These are phyloP conservation scores for Leavenworthia alabamica DNA, from an alignment of 345 rosid genomes.

Conservation along the genomic window DNA sequence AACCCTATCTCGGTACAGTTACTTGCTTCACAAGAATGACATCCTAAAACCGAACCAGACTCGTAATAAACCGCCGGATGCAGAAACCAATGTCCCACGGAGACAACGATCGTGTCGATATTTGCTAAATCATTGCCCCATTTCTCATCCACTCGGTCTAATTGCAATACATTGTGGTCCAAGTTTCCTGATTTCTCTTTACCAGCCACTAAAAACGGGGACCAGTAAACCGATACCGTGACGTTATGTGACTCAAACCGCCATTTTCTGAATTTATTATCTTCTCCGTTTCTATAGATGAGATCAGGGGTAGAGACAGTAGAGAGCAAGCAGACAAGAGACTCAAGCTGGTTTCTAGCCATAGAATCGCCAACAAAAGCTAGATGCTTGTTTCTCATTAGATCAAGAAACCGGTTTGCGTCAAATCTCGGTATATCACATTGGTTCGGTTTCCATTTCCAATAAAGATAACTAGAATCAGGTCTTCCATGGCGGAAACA, in stretches of 20 bases:
- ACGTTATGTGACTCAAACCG: constrained; percentile 51
- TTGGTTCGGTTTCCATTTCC: constrained; percentile 83
- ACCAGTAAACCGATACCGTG: constrained; percentile 75
- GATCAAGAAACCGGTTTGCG: constrained; percentile 51
- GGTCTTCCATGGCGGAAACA: constrained; percentile 85
- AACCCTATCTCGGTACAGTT: constrained; percentile 78
- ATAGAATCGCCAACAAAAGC: constrained; percentile 97
- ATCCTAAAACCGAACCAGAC: constrained; percentile 59
- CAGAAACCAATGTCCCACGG: constrained; percentile 90
- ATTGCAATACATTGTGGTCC: constrained; percentile 54
- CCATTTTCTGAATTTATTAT: constrained; percentile 75
- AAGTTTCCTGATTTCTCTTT: constrained; percentile 72
- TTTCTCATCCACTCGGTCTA: constrained; percentile 67
- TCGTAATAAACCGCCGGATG: constrained; percentile 83
- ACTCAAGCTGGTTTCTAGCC: constrained; percentile 95
- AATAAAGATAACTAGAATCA: constrained; percentile 64
- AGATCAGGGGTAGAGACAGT: constrained; percentile 53
- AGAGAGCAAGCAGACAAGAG: constrained; percentile 73
- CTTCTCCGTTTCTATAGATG: constrained; percentile 60
- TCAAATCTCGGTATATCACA: constrained; percentile 85
- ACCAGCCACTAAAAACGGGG: constrained; percentile 88
- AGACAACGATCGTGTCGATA: constrained; percentile 54
- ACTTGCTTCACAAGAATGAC: constrained; percentile 70
- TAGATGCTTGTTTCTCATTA: constrained; percentile 53
- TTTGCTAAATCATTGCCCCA: constrained; percentile 64